phyloP scores from a whole-genome alignment of 148 eudicot genomes.

The Cornus kousa region DNA sequence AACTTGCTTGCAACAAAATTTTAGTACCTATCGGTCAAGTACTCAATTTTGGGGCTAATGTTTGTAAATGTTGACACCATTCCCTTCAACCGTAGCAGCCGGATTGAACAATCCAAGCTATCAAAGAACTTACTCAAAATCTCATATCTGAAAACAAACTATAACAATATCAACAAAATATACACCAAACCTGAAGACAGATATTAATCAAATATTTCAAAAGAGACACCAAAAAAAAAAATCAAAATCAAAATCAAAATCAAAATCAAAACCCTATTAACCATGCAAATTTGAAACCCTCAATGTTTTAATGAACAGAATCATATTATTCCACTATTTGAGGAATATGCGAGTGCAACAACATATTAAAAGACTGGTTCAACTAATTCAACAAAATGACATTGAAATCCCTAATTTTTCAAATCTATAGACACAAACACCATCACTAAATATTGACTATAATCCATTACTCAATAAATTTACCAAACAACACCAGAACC shows the following conservation, averaged over 20 bases:
- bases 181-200: not conserved
- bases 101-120: conserved; percentile 64
- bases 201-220: not conserved
- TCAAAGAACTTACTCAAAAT: conserved; percentile 62
- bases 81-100: conserved; percentile 49
- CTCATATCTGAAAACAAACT: conserved; percentile 46
- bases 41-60: conserved; percentile 54
- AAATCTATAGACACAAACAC: not conserved
- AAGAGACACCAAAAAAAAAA: not conserved
- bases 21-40: conserved; percentile 64
- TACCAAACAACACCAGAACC: not conserved
- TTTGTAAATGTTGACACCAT: conserved; percentile 43
- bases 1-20: not conserved
- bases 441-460: not conserved
- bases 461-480: not conserved
- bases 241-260: too few relatives aligned
- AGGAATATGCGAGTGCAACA: not conserved
- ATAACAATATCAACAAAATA: not conserved
- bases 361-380: not conserved
- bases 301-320: too few relatives aligned
- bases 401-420: not conserved
- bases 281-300: too few relatives aligned
- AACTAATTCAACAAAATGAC: not conserved
- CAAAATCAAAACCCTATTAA: too few relatives aligned
- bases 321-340: too few relatives aligned